phyloP scores from a whole-genome alignment of 2,329 filamentous ascomycete species.

The Calonectria fujianensis region DNA sequence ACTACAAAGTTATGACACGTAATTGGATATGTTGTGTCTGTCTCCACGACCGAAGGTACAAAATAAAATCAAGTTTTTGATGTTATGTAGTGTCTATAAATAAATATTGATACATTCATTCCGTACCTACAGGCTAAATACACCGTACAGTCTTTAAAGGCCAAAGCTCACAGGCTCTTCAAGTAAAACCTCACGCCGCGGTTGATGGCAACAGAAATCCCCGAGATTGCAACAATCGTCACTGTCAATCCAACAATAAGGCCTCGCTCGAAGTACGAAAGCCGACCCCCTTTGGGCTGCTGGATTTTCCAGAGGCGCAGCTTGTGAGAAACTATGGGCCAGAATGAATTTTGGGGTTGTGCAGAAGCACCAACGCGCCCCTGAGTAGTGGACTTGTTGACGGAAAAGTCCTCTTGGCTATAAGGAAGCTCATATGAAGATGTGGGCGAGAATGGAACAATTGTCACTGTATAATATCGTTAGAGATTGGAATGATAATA shows the following conservation, averaged over 20 bases:
- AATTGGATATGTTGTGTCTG: no score
- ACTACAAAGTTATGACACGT: no score
- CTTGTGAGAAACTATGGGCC: background rate
- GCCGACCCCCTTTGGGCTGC: slow-evolving; percentile 1
- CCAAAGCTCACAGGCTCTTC: background rate
- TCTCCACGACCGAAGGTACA: no score
- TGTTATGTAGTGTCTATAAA: no score
- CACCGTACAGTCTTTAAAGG: no score
- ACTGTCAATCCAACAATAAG: slow-evolving; percentile 19
- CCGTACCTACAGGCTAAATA: no score
- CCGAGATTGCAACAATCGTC: background rate
- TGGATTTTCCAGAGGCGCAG: background rate
- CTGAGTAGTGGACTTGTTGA: background rate
- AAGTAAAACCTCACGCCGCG: background rate
- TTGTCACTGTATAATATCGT: background rate
- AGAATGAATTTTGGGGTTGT: no score
- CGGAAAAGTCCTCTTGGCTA: slow-evolving; percentile 12
- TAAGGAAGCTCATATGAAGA: slow-evolving; percentile 14
- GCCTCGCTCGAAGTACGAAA: slow-evolving; percentile 15
- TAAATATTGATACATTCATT: no score
- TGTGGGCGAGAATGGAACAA: background rate
- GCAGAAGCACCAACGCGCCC: background rate
- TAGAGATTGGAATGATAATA: background rate
- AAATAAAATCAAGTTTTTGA: no score
- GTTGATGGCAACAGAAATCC: background rate